These are phyloP conservation scores for Ophiostoma quercus DNA, from an alignment of 2,329 filamentous ascomycete species.

Conservation along the genomic window DNA sequence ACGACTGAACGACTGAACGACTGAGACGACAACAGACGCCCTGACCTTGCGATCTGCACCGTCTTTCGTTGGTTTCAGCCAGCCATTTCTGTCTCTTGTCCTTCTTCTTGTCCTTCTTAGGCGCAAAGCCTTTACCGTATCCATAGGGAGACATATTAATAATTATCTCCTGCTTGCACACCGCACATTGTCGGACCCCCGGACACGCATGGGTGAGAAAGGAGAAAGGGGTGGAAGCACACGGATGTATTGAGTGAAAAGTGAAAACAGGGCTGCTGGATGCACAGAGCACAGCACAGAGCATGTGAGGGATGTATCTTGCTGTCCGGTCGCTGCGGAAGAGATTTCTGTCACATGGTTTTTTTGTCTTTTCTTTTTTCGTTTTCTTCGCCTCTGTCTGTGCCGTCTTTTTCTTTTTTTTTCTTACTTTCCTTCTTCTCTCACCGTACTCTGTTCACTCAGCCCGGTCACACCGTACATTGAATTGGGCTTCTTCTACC, in stretches of 20 bases:
- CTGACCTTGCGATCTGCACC: neutral
- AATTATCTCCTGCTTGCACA: neutral
- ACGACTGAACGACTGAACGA: too few species aligned
- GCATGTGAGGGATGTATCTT: too few species aligned
- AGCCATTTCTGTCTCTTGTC: neutral
- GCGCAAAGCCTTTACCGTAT: too few species aligned
- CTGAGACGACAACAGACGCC: too few species aligned
- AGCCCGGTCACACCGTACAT: neutral
- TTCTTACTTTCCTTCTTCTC: too few species aligned
- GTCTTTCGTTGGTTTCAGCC: neutral
- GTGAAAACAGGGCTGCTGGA: conserved; percentile 4
- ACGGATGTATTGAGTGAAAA: neutral
- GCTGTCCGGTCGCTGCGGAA: too few species aligned
- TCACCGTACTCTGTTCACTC: too few species aligned
- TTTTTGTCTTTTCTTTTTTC: neutral
- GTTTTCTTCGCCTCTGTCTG: too few species aligned
- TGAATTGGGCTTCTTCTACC: neutral
- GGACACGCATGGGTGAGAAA: neutral
- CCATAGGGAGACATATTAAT: too few species aligned
- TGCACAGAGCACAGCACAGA: neutral
- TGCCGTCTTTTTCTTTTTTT: too few species aligned
- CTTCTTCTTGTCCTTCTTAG: neutral
- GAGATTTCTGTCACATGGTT: neutral
- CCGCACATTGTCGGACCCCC: neutral
- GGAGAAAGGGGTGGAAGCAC: neutral